These are phyloP conservation scores for Silene vulgaris DNA, from an alignment of 179 eudicot genomes.

Conservation along the genomic window DNA sequence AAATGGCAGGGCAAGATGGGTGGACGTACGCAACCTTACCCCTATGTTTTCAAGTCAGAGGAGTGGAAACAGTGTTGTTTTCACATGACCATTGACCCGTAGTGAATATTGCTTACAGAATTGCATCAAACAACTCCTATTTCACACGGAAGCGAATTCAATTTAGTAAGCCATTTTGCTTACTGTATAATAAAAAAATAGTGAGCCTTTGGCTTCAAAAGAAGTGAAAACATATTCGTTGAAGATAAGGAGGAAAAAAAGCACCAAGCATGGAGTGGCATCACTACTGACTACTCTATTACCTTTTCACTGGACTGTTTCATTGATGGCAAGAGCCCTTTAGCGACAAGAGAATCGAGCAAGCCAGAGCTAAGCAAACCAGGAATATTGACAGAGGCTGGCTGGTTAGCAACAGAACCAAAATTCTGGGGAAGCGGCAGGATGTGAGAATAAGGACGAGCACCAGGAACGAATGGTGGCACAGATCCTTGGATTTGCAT, in stretches of 20 bases:
- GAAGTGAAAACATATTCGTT: no score
- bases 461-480: conserved; percentile 42
- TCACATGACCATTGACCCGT: no score
- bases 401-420: conserved; percentile 41
- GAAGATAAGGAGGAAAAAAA: not conserved
- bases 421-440: conserved; percentile 36
- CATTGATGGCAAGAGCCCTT: conserved; percentile 64
- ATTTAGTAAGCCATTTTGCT: no score
- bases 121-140: no score
- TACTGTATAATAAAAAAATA: no score
- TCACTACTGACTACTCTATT: conserved; percentile 17
- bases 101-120: no score
- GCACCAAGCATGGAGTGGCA: not conserved
- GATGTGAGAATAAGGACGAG: conserved; percentile 40
- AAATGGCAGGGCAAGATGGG: no score
- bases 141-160: no score
- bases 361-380: conserved; percentile 33
- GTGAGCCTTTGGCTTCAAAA: no score
- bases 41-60: no score
- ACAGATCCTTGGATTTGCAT: conserved; percentile 38
- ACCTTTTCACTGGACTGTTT: conserved; percentile 54
- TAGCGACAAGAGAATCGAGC: conserved; percentile 65
- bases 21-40: no score
- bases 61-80: no score
- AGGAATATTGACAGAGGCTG: conserved; percentile 44